Evolutionary conservation across 345 rosid species (phyloP).

Genomic region (Mallotus nudiflorus): DNA sequence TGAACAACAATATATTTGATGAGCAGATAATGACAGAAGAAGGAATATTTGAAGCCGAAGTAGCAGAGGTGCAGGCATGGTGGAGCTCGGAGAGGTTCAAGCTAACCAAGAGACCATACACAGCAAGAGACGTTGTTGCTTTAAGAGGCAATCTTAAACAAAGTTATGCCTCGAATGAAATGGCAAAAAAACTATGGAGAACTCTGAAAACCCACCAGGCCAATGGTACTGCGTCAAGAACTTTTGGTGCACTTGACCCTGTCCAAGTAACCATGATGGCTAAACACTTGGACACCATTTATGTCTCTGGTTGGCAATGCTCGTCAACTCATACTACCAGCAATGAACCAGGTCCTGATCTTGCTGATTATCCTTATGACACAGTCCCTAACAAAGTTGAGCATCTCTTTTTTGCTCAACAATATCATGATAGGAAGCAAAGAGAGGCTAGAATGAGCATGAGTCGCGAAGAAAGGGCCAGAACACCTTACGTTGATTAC

Average conservation of each 20-base stretch:
- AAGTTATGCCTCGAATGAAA: slow-evolving; percentile 78
- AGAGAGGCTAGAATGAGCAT: slow-evolving; percentile 90
- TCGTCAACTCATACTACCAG: slow-evolving; percentile 93
- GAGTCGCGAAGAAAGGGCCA: slow-evolving; percentile 77
- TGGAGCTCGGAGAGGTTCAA: slow-evolving; percentile 97
- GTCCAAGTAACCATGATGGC: slow-evolving; percentile 99
- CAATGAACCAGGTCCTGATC: slow-evolving; percentile 97
- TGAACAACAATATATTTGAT: background rate
- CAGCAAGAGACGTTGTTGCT: slow-evolving; percentile 85
- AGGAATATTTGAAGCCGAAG: slow-evolving; percentile 84
- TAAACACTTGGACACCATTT: slow-evolving; percentile 79
- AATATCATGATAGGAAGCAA: slow-evolving; percentile 93
- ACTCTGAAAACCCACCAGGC: slow-evolving; percentile 90
- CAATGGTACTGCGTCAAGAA: slow-evolving; percentile 85
- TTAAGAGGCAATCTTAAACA: slow-evolving; percentile 80
- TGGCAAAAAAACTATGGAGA: slow-evolving; percentile 89
- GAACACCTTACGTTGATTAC: slow-evolving; percentile 84
- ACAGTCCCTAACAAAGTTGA: slow-evolving; percentile 97
- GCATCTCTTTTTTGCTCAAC: slow-evolving; percentile 90
- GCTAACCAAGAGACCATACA: slow-evolving; percentile 76
- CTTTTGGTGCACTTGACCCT: slow-evolving; percentile 92
- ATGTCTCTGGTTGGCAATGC: slow-evolving; percentile 99
- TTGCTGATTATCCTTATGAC: slow-evolving; percentile 94
- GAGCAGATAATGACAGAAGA: slow-evolving; percentile 87
- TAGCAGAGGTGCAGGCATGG: slow-evolving; percentile 95